Base-by-base conservation (phyloP, 345 rosid genomes). In the Mallotus nudiflorus region DNA sequence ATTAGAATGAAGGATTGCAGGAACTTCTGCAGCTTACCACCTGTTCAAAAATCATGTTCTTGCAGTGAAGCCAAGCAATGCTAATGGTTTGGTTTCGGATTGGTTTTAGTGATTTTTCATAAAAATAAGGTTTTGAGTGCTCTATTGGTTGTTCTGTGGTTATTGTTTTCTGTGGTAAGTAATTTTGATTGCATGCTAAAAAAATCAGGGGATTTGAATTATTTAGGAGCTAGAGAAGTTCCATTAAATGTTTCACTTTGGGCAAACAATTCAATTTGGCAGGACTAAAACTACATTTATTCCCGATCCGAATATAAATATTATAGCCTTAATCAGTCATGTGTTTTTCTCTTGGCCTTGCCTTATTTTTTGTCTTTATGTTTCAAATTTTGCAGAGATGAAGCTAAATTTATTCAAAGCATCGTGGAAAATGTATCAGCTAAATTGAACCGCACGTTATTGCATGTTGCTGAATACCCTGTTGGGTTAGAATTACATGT, bases 401-500 rank as follows among this genome's bases (percentile, higher is more conserved):
- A 69, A 61, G 55, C 44, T 45, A 57, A 58, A 46, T 56, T 69
- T 57, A 57, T 69, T n/a, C 44, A 49, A 27, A 45, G 28, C 6
- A 69, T 58, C 14, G 73, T 69, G n/a, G 56, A 64, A 46, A 27
- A 44, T 46, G 54, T 64, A 10, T 45, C 37, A 1, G n/a, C 12
- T 6, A 58, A 58, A 46, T 19, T 68, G 54, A 68, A 55, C n/a
- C 52, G 53, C 31, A 45, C 27, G 45, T 29, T 44, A 45, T 56
- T 69, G 63, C 65, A 45, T 49, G 31, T 69, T 57, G 56, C 65
- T 45, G 65, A 58, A 29, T 29, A 69, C 33, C 64, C 40, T 27
- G 46, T 58, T 58, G 73, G 73, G 8, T 57, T 57, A 33, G 55
- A 69, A 9, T 27, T 9, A 13, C 65, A 69, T 58, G 44, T 28